Base-by-base conservation (phyloP, 1,284 basidiomycete genomes). In the Fomitopsis schrenkii region DNA sequence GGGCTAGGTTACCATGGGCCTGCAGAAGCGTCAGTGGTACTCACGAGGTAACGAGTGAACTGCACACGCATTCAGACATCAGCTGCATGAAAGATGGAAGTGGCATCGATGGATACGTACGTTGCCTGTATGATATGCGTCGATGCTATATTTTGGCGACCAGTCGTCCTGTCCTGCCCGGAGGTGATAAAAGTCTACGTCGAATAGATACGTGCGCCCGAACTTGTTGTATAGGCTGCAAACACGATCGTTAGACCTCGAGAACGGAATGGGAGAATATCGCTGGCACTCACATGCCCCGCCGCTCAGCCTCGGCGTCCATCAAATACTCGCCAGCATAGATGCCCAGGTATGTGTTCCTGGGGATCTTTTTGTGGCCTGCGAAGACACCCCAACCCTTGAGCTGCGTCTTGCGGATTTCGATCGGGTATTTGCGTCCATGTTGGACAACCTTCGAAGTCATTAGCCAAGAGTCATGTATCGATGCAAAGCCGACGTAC, bases 331-430 rank as follows among this genome's bases (percentile, higher is more conserved):
- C 95, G 1, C 95, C 95, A 1, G 93, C 79, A 72, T 97, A 97
- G 0, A 93, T 81, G 1, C 94, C 94, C 48, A 97, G 75, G 69
- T 90, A 97, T 0, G 86, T 83, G 2, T 92, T 88, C 41, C 72
- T 75, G 0, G 81, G 81, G 30, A 97, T 94, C 64, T 76, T 83
- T 67, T 79, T 83, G 15, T 79, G 71, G 36, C 81, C 85, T 50
- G 87, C 85, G 70, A 88, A 87, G 1, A 93, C 82, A 55, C 93
- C 93, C 93, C 93, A 95, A 55, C 91, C 92, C 72, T 93, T 94
- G 41, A 83, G 74, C 50, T 71, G 68, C 1, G 94, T 94, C 69
- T 90, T 87, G 60, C 81, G 79, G 41, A 94, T 85, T 50, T 82
- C 79, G 38, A 94, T 79, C 5, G 77, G 75, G 62, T 78, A 79